Base-by-base conservation (phyloP, 306 rosid species). In the Benincasa hispida region DNA sequence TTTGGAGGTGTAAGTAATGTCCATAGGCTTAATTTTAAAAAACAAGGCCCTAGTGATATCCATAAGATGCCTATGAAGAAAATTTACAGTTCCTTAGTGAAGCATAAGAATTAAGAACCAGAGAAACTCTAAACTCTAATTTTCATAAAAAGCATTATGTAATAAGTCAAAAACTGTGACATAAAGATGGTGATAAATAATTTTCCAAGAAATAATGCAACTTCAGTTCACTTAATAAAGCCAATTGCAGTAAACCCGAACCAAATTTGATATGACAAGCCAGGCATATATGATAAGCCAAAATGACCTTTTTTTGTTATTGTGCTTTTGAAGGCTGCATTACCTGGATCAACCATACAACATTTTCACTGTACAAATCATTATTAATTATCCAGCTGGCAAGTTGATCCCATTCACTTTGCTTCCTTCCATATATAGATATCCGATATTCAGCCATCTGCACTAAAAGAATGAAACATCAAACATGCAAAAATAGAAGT, bases 331-430 rank as follows among this genome's bases (percentile, higher is more conserved):
- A 50, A 50, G 57, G 10, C 47, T 18, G 45, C 34, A 55, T 54
- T 78, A 94, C 98, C 98, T 94, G 98, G 84, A 94, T 94, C 86
- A 94, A 81, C 98, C 98, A 94, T 69, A 94, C 98, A 78, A 90
- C 98, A 84, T 94, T 94, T 79, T 85, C 96, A 15, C 95, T 86
- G 87, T 94, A 94, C 82, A 94, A 78, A 17, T 94, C 98, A 79
- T 94, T 94, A 79, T 94, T 94, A 78, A 94, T 97, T 85, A 94
- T 94, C 98, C 98, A 94, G 81, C 98, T 94, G 57, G 98, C 98
- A 78, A 91, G 82, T 85, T 94, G 97, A 84, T 94, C 98, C 98
- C 98, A 94, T 86, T 94, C 98, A 79, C 98, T 94, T 86, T 94
- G 98, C 91, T 94, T 94, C 87, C 98, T 86, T 75, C 97, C 98